phyloP scores from a whole-genome alignment of 225 moss, liverwort and hornwort species.

The Sphagnum contortum region DNA sequence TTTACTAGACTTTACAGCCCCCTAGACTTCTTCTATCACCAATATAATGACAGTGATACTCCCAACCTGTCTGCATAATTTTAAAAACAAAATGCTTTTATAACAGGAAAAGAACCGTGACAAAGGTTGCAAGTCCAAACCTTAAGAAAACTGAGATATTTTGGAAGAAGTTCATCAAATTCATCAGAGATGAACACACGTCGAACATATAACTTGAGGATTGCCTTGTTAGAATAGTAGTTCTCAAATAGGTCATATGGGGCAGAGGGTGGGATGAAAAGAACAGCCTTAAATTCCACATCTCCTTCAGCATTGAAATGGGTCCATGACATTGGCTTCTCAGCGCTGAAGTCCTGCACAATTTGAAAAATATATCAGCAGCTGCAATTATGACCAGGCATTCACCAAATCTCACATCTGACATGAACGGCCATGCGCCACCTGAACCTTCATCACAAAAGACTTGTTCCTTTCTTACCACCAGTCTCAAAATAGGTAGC shows the following conservation, averaged over 20 bases:
- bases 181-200: constrained; percentile 78
- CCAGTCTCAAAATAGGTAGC: too few species aligned
- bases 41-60: too few species aligned
- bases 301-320: constrained; percentile 91
- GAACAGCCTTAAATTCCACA: constrained; percentile 78
- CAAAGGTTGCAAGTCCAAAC: constrained; percentile 10
- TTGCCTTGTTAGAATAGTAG: constrained; percentile 62
- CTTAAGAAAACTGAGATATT: constrained; percentile 76
- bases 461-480: too few species aligned
- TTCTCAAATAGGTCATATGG: constrained; percentile 65
- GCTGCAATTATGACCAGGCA: too few species aligned
- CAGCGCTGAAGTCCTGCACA: constrained; percentile 55
- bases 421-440: too few species aligned
- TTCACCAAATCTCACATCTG: too few species aligned
- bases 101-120: too few species aligned
- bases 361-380: neutral
- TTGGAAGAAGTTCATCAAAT: constrained; percentile 75
- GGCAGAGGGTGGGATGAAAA: constrained; percentile 64
- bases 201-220: constrained; percentile 65
- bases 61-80: too few species aligned
- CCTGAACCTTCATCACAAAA: too few species aligned
- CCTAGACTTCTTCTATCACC: too few species aligned
- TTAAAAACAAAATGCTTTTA: too few species aligned
- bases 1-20: too few species aligned
- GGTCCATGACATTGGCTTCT: constrained; percentile 65